Base-by-base conservation (phyloP, 106 monocot genomes). In the Amphibolis antarctica region DNA sequence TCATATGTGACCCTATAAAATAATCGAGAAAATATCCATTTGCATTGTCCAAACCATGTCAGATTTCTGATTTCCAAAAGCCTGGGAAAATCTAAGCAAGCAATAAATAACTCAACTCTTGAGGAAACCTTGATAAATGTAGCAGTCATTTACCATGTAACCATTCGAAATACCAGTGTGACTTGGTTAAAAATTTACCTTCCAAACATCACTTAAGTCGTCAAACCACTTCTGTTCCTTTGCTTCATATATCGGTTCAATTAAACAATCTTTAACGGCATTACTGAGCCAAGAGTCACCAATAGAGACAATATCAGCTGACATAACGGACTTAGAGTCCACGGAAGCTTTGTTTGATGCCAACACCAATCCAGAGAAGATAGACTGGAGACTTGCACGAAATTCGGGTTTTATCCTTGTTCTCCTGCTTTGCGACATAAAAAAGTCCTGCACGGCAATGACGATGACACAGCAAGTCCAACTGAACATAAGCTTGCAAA, bases 251-350 rank as follows among this genome's bases (percentile, higher is more conserved):
- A 98, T 75, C 48, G 90, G 87, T 44, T 90, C 96, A 45, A 98
- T 77, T 57, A 98, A 78, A 66, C 82, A 75, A 42, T 60, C 78
- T 42, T 44, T 54, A 65, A 98, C 77, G 1, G 90, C 96, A 73
- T 31, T 62, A 61, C 71, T 71, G 14, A 98, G 76, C 96, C 96
- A 98, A 14, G 96, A 87, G 69, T 90, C 96, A 45, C 90, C 96
- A 62, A 98, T 53, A 20, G 96, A 81, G 29, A 98, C 82, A 68
- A 85, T 30, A 80, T 98, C 96, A 69, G 96, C 86, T 46, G 87
- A 69, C 96, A 91, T 98, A 24, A 79, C 75, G 53, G 87, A 90
- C 56, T 98, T 98, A 15, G 80, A 69, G 12, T 63, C 67, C 63
- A 98, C 25, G 25, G 15, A 54, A 53, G 66, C 74, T 66, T 75